Evolutionary conservation across 352 stramenopile genomes (phyloP).

Genomic region (Phytophthora megakarya): DNA sequence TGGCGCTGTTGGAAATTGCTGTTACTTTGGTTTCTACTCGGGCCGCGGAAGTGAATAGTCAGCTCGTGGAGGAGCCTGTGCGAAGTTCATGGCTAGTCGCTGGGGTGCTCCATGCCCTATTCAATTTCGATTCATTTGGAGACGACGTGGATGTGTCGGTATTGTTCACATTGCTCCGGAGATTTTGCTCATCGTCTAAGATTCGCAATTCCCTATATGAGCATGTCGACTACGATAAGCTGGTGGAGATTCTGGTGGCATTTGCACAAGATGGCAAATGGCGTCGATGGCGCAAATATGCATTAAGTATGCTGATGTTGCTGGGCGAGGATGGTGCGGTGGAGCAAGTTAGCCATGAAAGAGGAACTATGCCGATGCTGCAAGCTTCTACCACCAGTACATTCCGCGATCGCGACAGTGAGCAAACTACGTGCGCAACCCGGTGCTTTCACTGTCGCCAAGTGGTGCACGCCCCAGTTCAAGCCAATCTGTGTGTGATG

Average conservation of each 20-base stretch:
- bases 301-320: conserved; percentile 44
- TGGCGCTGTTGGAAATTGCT: conserved; percentile 54
- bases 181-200: conserved; percentile 42
- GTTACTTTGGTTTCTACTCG: conserved; percentile 19
- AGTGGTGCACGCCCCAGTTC: conserved; percentile 45
- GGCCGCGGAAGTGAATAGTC: not conserved
- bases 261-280: conserved; percentile 41
- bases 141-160: conserved; percentile 53
- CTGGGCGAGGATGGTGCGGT: conserved; percentile 55
- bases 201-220: conserved; percentile 48
- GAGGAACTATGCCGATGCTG: conserved; percentile 20
- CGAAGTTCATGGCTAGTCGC: conserved; percentile 54
- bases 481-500: conserved; percentile 35
- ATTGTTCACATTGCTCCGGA: conserved; percentile 46
- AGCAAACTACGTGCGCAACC: conserved; percentile 36
- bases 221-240: conserved; percentile 49
- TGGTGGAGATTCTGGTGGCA: conserved; percentile 46
- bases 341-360: conserved; percentile 33
- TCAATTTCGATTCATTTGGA: conserved; percentile 39
- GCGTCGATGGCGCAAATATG: conserved; percentile 44
- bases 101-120: conserved; percentile 53
- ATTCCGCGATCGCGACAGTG: conserved; percentile 17
- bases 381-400: conserved; percentile 23
- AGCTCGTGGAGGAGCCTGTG: conserved; percentile 26
- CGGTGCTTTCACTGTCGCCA: conserved; percentile 68